Base-by-base conservation (phyloP, 2,329 filamentous ascomycete genomes). In the Pleurostoma richardsiae region DNA sequence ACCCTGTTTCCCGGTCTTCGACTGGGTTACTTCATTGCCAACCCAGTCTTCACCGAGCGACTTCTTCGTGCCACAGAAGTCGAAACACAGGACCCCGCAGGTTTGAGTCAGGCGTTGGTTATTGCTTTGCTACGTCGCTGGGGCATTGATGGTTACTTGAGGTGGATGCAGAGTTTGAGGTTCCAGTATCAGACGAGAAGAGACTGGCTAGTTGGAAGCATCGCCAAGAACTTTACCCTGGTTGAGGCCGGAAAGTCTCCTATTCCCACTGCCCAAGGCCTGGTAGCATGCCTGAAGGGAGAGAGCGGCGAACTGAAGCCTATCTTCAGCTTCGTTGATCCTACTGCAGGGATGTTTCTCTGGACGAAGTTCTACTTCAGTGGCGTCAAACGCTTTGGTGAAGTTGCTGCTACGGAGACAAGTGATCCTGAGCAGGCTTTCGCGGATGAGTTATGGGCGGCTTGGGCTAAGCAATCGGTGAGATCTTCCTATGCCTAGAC, bases 141-240 rank as follows among this genome's bases (percentile, higher is more conserved):
- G 86, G 85, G 84, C 10, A 83, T 89, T 54, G 67, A 72, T 2
- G 86, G 86, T n/a, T 90, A 87, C 59, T 64, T 90, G 5, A 77
- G 84, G 61, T 90, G 86, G 86, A 70, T 90, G 44, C 80, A 88
- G 49, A 73, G 82, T 61, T 71, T 90, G 47, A 79, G 85, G 44
- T 67, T 81, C 60, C 74, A 85, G 59, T 90, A 90, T 63, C 86
- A 85, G 2, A 67, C 68, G 42, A 76, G 86, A 36, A 70, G 86
- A 42, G 76, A 89, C 59, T 75, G 76, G 44, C 77, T 90, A 45
- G 69, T 88, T 10, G 67, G 72, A 19, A 82, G 83, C 0, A 86
- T 62, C 31, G 38, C 48, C 10, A 11, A 44, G 2, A 29, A 52
- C 6, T 61, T 61, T 27, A 44, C 42, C 3, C 44, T 61, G 6